Evolutionary conservation across 345 rosid species (phyloP).

Genomic region (Lumnitzera racemosa): DNA sequence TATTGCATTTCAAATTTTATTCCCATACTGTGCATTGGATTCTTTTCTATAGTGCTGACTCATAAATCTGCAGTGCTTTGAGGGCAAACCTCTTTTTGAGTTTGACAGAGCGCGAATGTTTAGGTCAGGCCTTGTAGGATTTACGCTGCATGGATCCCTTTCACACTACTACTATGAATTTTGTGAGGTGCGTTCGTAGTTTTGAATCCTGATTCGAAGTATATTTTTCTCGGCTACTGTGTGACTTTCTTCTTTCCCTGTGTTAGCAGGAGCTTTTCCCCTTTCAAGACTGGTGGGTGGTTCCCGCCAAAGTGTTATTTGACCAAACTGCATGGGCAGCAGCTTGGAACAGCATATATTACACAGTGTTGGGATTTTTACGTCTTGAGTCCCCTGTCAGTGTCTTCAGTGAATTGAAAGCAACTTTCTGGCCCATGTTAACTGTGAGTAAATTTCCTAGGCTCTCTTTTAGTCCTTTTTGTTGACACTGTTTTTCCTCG

Average conservation of each 20-base stretch:
- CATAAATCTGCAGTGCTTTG: slow-evolving; percentile 46
- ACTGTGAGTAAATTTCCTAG: slow-evolving; percentile 43
- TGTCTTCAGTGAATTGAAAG: slow-evolving; percentile 57
- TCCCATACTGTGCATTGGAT: background rate
- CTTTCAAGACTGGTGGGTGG: slow-evolving; percentile 92
- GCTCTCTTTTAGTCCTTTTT: background rate
- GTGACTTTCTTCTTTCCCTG: background rate
- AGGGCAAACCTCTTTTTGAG: slow-evolving; percentile 86
- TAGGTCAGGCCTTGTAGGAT: slow-evolving; percentile 94
- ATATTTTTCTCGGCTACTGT: background rate
- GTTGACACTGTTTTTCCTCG: background rate
- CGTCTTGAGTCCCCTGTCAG: slow-evolving; percentile 72
- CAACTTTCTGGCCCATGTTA: slow-evolving; percentile 81
- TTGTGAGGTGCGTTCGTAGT: slow-evolving; percentile 49
- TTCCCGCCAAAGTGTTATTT: slow-evolving; percentile 80
- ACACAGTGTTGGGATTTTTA: slow-evolving; percentile 52
- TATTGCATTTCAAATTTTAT: background rate
- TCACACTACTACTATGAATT: slow-evolving; percentile 91
- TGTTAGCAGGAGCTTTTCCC: slow-evolving; percentile 63
- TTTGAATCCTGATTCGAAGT: background rate
- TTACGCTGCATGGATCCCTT: slow-evolving; percentile 83
- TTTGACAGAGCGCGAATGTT: slow-evolving; percentile 76
- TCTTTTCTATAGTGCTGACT: slow-evolving; percentile 2
- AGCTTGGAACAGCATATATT: slow-evolving; percentile 90
- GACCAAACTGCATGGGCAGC: slow-evolving; percentile 97